Evolutionary conservation across 495 filamentous ascomycete genomes (phyloP).

Genomic region (Entonaema liquescens): DNA sequence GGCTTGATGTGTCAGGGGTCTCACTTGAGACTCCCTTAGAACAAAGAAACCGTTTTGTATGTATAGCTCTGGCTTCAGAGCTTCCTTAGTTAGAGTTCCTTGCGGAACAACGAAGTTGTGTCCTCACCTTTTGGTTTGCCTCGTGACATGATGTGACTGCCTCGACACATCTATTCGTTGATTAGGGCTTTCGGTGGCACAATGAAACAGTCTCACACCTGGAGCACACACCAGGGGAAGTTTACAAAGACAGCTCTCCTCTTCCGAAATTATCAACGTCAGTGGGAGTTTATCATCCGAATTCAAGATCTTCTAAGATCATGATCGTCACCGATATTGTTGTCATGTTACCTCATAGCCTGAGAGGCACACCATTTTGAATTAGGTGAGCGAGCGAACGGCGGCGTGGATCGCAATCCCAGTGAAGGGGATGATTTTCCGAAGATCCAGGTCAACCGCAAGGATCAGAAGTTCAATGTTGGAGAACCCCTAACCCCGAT

Average conservation of each 20-base stretch:
- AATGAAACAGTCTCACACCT: not conserved
- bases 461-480: conserved; percentile 4
- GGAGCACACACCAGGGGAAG: not conserved
- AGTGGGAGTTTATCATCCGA: not conserved
- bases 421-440: conserved; percentile 11
- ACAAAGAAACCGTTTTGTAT: too few species aligned
- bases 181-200: not conserved
- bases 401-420: conserved; percentile 1
- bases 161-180: not conserved
- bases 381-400: not conserved
- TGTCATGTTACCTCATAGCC: conserved; percentile 4
- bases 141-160: not conserved
- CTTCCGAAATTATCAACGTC: not conserved
- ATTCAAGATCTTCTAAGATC: conserved; percentile 1
- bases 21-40: too few species aligned
- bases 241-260: not conserved
- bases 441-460: not conserved
- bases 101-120: too few species aligned
- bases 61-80: too few species aligned
- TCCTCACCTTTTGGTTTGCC: too few species aligned
- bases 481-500: not conserved
- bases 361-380: not conserved
- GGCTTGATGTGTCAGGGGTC: not conserved
- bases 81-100: too few species aligned
- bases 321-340: conserved; percentile 10